phyloP scores from a whole-genome alignment of 2,329 filamentous ascomycete species.

The Cordyceps cateniannulata region DNA sequence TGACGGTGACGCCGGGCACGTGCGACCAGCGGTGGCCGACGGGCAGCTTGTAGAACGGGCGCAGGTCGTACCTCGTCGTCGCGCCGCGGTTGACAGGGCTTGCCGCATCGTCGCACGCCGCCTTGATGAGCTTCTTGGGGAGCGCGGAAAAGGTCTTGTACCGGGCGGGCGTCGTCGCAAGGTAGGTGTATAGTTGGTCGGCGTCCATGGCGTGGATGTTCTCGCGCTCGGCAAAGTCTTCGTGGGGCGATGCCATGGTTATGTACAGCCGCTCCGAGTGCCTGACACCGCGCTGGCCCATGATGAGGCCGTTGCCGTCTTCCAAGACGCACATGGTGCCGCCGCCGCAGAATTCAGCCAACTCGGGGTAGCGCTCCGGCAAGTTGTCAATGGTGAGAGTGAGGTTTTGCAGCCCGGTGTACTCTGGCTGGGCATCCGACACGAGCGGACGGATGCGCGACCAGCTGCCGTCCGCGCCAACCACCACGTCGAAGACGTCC shows the following conservation, averaged over 20 bases:
- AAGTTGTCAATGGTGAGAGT: slow-evolving; percentile 29
- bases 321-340: slow-evolving; percentile 26
- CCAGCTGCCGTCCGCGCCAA: slow-evolving; percentile 37
- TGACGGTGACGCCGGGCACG: slow-evolving; percentile 37
- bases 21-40: slow-evolving; percentile 35
- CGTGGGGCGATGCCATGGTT: slow-evolving; percentile 20
- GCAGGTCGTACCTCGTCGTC: slow-evolving; percentile 16
- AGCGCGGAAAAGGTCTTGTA: not conserved
- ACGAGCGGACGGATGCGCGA: slow-evolving; percentile 30
- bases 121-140: slow-evolving; percentile 23
- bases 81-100: slow-evolving; percentile 14
- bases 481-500: slow-evolving; percentile 28
- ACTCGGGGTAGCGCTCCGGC: slow-evolving; percentile 28
- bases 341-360: slow-evolving; percentile 32
- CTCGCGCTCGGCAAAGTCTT: slow-evolving; percentile 15
- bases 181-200: not conserved
- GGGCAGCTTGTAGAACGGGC: slow-evolving; percentile 34
- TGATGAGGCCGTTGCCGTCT: slow-evolving; percentile 27
- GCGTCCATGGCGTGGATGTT: not conserved
- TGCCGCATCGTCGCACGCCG: slow-evolving; percentile 21
- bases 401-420: slow-evolving; percentile 32
- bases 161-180: not conserved
- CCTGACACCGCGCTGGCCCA: slow-evolving; percentile 23
- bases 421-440: slow-evolving; percentile 29
- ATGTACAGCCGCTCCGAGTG: slow-evolving; percentile 26